A percentile compares a stretch with the other conserved stretches of the same genome.
phyloP scores from a whole-genome alignment of 495 filamentous ascomycete genomes.

The Aspergillus biplanus region DNA sequence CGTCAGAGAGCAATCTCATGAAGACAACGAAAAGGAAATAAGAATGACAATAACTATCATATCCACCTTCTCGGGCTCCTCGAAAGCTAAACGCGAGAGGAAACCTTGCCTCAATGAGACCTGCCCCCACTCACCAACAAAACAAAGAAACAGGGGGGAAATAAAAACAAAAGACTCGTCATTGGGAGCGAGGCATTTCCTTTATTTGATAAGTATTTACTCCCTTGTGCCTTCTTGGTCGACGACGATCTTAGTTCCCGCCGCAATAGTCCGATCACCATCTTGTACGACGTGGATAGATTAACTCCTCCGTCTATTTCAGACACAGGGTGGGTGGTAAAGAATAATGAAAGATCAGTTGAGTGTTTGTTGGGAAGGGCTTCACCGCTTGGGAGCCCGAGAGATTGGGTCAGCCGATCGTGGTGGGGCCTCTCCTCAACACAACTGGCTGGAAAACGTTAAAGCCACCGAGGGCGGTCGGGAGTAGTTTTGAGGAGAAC shows the following conservation, averaged over 20 bases:
- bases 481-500: too few species aligned
- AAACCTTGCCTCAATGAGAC: too few species aligned
- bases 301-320: not conserved
- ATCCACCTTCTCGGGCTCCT: too few species aligned
- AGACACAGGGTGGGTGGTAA: not conserved
- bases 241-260: not conserved
- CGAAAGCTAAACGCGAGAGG: too few species aligned
- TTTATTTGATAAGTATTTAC: not conserved
- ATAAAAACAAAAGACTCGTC: too few species aligned
- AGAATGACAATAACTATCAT: too few species aligned
- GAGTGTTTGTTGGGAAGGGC: not conserved
- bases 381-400: conserved; percentile 22
- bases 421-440: not conserved
- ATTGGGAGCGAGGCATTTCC: too few species aligned
- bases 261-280: not conserved
- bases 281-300: not conserved
- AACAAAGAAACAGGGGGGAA: too few species aligned
- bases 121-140: too few species aligned
- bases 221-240: not conserved
- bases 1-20: too few species aligned
- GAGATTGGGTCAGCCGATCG: conserved; percentile 18
- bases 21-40: too few species aligned
- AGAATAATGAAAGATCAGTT: not conserved
- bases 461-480: too few species aligned
- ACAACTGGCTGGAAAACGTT: not conserved